A percentile compares a stretch with the other conserved stretches of the same genome.
phyloP scores from a whole-genome alignment of 805 yeast species.

The Nakazawaea ambrosiae region DNA sequence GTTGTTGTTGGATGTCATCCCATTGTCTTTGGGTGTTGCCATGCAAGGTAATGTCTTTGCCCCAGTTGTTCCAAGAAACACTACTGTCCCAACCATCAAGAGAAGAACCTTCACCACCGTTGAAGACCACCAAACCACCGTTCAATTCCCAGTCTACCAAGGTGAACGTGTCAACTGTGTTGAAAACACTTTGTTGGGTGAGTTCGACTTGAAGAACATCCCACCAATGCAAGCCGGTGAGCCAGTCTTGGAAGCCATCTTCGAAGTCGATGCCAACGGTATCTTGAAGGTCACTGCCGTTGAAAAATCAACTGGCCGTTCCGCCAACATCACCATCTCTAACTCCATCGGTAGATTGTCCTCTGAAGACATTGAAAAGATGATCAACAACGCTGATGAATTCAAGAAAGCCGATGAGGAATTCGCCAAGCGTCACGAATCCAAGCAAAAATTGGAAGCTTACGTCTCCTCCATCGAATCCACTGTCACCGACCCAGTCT shows the following conservation, averaged over 20 bases:
- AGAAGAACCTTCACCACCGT: slow-evolving; percentile 98
- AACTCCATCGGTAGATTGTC: slow-evolving; percentile 99
- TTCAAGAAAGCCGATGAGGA: slow-evolving; percentile 99
- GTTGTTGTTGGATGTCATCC: slow-evolving; percentile 93
- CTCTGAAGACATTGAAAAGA: slow-evolving; percentile 94
- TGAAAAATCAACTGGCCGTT: slow-evolving; percentile 97
- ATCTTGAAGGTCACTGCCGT: slow-evolving; percentile 98
- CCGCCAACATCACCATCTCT: slow-evolving; percentile 97
- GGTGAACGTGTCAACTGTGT: slow-evolving; percentile 99
- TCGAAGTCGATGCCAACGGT: slow-evolving; percentile 99
- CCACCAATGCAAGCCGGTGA: slow-evolving; percentile 99
- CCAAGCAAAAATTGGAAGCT: slow-evolving; percentile 98
- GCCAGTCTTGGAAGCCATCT: slow-evolving; percentile 98
- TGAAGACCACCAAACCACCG: slow-evolving; percentile 98
- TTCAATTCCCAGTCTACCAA: slow-evolving; percentile 98
- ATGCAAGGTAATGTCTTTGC: slow-evolving; percentile 99
- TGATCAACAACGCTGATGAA: slow-evolving; percentile 97
- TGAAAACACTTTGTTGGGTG: slow-evolving; percentile 97
- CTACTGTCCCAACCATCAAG: slow-evolving; percentile 98
- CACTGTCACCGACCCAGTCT: slow-evolving; percentile 96
- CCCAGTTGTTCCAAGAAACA: slow-evolving; percentile 98
- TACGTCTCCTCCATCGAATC: slow-evolving; percentile 95
- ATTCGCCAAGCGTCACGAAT: slow-evolving; percentile 99
- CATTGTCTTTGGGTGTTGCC: slow-evolving; percentile 98
- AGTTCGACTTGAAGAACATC: slow-evolving; percentile 95